Conservation (phyloP, 139 green algal genomes). For the Micromonas commoda region DNA sequence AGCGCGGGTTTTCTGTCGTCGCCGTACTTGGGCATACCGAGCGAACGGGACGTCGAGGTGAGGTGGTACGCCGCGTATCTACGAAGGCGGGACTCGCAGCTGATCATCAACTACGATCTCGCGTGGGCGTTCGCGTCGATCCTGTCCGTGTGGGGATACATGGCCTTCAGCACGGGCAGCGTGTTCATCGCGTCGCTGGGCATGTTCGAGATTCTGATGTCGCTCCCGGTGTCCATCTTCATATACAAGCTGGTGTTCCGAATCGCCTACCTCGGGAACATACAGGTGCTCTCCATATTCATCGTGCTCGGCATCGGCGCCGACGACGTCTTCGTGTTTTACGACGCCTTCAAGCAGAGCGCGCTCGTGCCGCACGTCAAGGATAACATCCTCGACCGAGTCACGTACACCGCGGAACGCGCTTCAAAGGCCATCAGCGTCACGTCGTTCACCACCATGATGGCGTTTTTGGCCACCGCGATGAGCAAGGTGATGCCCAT, state of each 20-base stretch:
- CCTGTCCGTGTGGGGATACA: constrained; percentile 39
- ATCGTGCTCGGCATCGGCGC: constrained; percentile 40
- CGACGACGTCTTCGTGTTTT: constrained; percentile 49
- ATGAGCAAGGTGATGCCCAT: constrained; percentile 39
- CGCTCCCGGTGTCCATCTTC: constrained; percentile 37
- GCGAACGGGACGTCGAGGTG: not conserved
- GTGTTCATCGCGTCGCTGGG: constrained; percentile 32
- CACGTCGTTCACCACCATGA: constrained; percentile 42
- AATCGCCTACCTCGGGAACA: constrained; percentile 28
- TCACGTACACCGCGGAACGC: constrained; percentile 37
- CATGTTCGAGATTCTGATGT: constrained; percentile 39
- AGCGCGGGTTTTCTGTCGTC: not conserved
- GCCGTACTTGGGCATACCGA: constrained; percentile 1
- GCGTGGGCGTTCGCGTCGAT: constrained; percentile 40
- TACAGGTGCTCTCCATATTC: constrained; percentile 30
- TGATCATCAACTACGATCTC: constrained; percentile 33
- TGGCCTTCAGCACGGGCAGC: constrained; percentile 30
- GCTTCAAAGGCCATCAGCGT: constrained; percentile 44
- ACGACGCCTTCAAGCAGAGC: constrained; percentile 43
- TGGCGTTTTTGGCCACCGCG: constrained; percentile 44
- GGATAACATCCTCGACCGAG: not conserved
- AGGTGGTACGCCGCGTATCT: not conserved
- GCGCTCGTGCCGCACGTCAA: not conserved
- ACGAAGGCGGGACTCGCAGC: constrained; percentile 15
- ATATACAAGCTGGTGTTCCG: constrained; percentile 40